Base-by-base conservation (phyloP, 495 filamentous ascomycete genomes). In the Aspergillus egyptiacus region DNA sequence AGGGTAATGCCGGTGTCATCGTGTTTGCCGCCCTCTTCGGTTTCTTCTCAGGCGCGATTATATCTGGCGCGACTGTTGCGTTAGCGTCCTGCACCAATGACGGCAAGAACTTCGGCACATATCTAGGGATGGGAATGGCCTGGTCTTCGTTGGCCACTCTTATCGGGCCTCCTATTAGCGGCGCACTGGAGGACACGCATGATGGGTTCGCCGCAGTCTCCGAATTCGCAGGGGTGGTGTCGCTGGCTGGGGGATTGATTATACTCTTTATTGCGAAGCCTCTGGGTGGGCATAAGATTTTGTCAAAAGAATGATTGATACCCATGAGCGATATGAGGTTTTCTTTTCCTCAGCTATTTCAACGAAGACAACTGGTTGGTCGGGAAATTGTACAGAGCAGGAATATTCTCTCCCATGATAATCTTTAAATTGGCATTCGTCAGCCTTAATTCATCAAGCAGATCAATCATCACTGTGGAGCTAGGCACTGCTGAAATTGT, bases 101-200 rank as follows among this genome's bases (percentile, higher is more conserved):
- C 42, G 68, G 69, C 1, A 60, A 61, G 46, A 56, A 79, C 27
- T 61, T 78, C 14, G 76, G 77, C 1, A 79, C 76, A 0, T 80
- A 80, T 51, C 71, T 78, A 46, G 76, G 77, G 14, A 76, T 76
- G 73, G 76, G 71, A 2, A 65, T 80, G 59, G 62, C 62, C 0
- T 10, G 77, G 11, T 59, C 56, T 3, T 65, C 74, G 0, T 31
- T 78, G 5, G 71, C 67, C 1, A 58, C 60, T 3, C 38, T 81
- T 42, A 70, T 79, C 25, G 76, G 77, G 0, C 77, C 79, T 13
- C 78, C 78, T 0, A 64, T 78, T 14, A 74, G 71, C 47, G 79
- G 78, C 0, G 70, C 63, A 2, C 47, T 81, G 34, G 25, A 77
- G 6, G 61, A 56, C 10, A 64, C 50, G 22, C 75, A 77, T 39